Percentiles rank a stretch among this genome's conserved stretches.
Evolutionary conservation across 495 filamentous ascomycete genomes (phyloP).

Genomic region (Tuber borchii): DNA sequence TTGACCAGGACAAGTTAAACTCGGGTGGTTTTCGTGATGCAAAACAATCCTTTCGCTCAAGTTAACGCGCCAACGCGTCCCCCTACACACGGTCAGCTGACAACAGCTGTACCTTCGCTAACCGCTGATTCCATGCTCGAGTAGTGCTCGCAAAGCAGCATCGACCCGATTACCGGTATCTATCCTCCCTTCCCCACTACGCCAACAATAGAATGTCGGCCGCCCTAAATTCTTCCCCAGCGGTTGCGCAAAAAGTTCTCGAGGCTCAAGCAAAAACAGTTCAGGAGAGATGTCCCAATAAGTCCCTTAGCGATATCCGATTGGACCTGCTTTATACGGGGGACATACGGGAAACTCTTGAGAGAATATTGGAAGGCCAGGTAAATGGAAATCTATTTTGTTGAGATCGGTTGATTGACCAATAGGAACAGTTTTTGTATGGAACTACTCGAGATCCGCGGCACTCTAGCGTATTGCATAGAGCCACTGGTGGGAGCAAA

Average conservation of each 20-base stretch:
- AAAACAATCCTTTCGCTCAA: not conserved
- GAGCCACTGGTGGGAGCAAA: not conserved
- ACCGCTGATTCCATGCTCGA: not conserved
- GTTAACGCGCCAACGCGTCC: not conserved
- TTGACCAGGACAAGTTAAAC: not conserved
- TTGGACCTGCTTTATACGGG: constrained; percentile 16
- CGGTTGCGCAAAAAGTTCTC: constrained; percentile 8
- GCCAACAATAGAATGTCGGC: not conserved
- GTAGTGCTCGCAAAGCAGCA: not conserved
- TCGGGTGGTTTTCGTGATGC: not conserved
- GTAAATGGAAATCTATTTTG: not conserved
- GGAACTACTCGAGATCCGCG: constrained; percentile 15
- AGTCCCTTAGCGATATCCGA: constrained; percentile 20
- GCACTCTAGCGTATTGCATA: not conserved
- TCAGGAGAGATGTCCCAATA: constrained; percentile 10
- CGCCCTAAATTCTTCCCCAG: constrained; percentile 6
- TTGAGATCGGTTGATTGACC: not conserved
- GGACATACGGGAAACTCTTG: constrained; percentile 12
- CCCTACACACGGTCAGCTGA: not conserved
- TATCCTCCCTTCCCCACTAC: not conserved
- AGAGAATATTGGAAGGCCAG: constrained; percentile 15
- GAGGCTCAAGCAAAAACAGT: constrained; percentile 19
- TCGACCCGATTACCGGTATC: constrained; percentile 6
- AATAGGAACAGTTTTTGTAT: constrained; percentile 20
- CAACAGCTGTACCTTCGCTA: not conserved